phyloP scores from a whole-genome alignment of 768 basidiomycete species.

The Trametes coccinea region DNA sequence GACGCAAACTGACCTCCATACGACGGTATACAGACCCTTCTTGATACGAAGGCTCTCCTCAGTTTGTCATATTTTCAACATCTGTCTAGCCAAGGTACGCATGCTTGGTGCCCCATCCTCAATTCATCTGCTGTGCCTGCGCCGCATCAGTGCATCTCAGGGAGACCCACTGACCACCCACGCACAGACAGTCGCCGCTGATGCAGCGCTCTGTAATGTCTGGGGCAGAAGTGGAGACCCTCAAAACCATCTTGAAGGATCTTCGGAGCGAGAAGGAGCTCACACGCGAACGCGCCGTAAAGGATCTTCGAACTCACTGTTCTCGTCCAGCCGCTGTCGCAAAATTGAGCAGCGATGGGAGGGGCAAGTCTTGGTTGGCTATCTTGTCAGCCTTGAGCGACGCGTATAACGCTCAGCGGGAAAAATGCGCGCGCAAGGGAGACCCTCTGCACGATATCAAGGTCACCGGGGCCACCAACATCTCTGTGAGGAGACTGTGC shows the following conservation, averaged over 20 bases:
- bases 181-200: no score
- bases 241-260: slow-evolving; percentile 50
- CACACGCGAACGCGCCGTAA: slow-evolving; percentile 66
- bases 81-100: no score
- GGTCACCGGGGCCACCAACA: slow-evolving; percentile 41
- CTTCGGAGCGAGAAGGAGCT: slow-evolving; percentile 66
- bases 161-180: no score
- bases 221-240: background rate
- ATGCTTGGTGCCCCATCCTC: no score
- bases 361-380: slow-evolving; percentile 53
- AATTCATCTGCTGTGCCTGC: no score
- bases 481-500: slow-evolving; percentile 59
- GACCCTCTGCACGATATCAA: slow-evolving; percentile 39
- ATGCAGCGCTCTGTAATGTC: background rate
- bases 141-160: no score
- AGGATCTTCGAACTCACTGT: slow-evolving; percentile 52
- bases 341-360: slow-evolving; percentile 41
- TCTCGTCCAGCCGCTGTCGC: slow-evolving; percentile 46
- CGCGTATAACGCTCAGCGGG: slow-evolving; percentile 57
- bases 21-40: no score
- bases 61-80: no score
- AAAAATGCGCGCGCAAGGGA: slow-evolving; percentile 45
- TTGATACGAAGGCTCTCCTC: no score
- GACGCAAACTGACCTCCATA: no score
- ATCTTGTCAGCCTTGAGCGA: slow-evolving; percentile 76